Conservation (phyloP, 2,329 filamentous ascomycete species). For the Aureobasidium sp. region DNA sequence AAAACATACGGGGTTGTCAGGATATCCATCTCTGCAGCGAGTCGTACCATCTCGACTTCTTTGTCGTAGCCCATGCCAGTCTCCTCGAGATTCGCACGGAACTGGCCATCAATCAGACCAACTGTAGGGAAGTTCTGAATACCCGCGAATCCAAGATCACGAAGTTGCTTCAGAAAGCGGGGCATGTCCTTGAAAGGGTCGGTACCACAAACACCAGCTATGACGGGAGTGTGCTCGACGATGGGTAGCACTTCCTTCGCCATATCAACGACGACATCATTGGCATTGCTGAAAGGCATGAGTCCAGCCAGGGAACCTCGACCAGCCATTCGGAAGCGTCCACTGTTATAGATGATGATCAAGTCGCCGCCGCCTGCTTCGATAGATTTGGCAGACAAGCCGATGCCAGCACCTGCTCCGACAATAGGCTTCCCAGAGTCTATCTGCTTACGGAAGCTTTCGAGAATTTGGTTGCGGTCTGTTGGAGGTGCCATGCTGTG, state of each 20-base stretch:
- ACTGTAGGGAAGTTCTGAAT: constrained; percentile 70
- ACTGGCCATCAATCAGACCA: constrained; percentile 60
- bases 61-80: constrained; percentile 61
- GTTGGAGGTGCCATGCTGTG: constrained; percentile 48
- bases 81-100: constrained; percentile 60
- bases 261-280: constrained; percentile 63
- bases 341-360: constrained; percentile 66
- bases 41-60: constrained; percentile 58
- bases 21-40: constrained; percentile 52
- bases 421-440: constrained; percentile 51
- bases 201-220: constrained; percentile 63
- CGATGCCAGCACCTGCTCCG: constrained; percentile 62
- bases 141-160: constrained; percentile 56
- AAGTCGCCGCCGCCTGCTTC: constrained; percentile 61
- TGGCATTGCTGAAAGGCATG: constrained; percentile 65
- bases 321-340: constrained; percentile 65
- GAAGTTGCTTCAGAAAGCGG: constrained; percentile 52
- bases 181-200: constrained; percentile 60
- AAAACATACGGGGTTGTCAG: constrained; percentile 66
- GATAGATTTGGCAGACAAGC: constrained; percentile 62
- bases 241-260: constrained; percentile 59
- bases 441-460: constrained; percentile 46
- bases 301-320: constrained; percentile 59
- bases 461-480: constrained; percentile 48
- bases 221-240: constrained; percentile 54